Percentiles rank a stretch among this genome's conserved stretches.
Evolutionary conservation across 148 eudicot species (phyloP).

Genomic region (Talinum fruticosum): DNA sequence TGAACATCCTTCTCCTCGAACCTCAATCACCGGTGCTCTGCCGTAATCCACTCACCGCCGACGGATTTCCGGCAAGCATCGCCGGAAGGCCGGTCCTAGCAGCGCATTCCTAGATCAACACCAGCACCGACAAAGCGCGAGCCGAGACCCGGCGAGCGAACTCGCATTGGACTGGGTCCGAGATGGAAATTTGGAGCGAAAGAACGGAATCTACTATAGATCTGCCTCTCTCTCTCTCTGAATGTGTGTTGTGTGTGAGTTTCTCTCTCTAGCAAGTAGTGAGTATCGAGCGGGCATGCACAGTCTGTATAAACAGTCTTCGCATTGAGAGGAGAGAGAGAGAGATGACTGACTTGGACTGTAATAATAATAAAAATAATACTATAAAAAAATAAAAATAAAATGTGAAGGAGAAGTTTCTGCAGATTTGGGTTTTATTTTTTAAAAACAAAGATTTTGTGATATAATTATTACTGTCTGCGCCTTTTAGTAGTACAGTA

Average conservation of each 20-base stretch:
- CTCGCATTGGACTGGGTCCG: neutral
- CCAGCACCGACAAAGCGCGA: too few species aligned
- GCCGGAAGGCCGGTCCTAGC: neutral
- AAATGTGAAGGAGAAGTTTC: slow-evolving; percentile 7
- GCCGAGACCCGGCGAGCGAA: neutral
- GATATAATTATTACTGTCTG: neutral
- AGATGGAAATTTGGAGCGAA: neutral
- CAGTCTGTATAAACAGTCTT: slow-evolving; percentile 4
- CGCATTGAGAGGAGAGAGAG: neutral
- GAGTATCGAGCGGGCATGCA: neutral
- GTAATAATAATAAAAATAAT: neutral
- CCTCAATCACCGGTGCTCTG: neutral
- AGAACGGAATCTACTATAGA: neutral
- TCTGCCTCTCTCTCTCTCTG: neutral
- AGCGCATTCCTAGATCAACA: neutral
- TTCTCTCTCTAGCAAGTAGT: neutral
- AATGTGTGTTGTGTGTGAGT: neutral
- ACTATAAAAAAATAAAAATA: too few species aligned
- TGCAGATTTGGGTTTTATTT: neutral
- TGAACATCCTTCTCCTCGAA: slow-evolving; percentile 37
- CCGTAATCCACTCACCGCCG: neutral
- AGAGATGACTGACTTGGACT: neutral
- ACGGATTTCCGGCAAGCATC: slow-evolving; percentile 1
- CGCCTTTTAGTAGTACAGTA: neutral
- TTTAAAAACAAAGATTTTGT: neutral